Evolutionary conservation across 2,329 filamentous ascomycete species (phyloP).

Genomic region (Apiospora koreana): DNA sequence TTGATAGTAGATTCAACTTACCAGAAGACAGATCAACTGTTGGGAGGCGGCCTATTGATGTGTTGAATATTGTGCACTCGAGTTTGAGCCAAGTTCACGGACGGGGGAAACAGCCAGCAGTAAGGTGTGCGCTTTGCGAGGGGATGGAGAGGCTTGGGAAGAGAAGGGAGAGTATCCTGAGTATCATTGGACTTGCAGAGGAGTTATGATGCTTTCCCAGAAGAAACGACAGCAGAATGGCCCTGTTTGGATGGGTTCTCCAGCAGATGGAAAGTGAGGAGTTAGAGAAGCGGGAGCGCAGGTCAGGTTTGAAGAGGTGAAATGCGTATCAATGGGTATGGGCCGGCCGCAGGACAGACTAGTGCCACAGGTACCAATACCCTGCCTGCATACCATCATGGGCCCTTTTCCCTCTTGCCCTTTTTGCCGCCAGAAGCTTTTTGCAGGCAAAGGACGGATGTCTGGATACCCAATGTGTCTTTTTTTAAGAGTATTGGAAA

Average conservation of each 20-base stretch:
- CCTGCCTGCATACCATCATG: conserved; percentile 7
- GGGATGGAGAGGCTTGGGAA: background rate
- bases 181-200: conserved; percentile 2
- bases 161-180: background rate
- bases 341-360: conserved; percentile 9
- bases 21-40: conserved; percentile 33
- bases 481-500: background rate
- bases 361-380: conserved; percentile 9
- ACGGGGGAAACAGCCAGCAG: conserved; percentile 14
- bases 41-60: conserved; percentile 34
- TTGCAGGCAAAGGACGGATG: background rate
- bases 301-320: conserved; percentile 9
- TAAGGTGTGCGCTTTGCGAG: background rate
- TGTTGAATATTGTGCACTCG: conserved; percentile 26
- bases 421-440: conserved; percentile 3
- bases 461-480: background rate
- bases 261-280: conserved; percentile 8
- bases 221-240: conserved; percentile 8
- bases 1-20: conserved; percentile 36
- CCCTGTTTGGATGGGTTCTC: conserved; percentile 12
- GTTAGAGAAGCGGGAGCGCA: conserved; percentile 8
- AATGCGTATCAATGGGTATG: conserved; percentile 10
- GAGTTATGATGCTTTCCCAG: background rate
- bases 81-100: conserved; percentile 25
- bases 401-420: conserved; percentile 8